Evolutionary conservation across 108 stramenopile genomes (phyloP).

Genomic region (Thalassiosira profunda): DNA sequence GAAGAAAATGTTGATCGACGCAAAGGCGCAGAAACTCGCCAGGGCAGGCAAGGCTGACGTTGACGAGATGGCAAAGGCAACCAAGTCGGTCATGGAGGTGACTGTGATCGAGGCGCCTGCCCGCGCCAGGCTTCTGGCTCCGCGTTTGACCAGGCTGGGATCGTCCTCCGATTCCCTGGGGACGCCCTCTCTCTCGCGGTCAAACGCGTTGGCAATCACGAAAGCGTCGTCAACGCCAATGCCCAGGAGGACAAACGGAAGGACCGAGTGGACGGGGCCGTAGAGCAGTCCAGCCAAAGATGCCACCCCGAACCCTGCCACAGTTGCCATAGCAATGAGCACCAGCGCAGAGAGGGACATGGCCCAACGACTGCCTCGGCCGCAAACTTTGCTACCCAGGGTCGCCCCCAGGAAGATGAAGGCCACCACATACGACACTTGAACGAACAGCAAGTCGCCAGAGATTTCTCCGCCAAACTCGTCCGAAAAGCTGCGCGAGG

Average conservation of each 20-base stretch:
- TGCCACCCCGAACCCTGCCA: constrained; percentile 74
- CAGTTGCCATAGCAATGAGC: constrained; percentile 67
- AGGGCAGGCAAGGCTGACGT: constrained; percentile 73
- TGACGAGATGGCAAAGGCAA: constrained; percentile 81
- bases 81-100: constrained; percentile 82
- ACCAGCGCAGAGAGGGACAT: constrained; percentile 55
- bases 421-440: constrained; percentile 56
- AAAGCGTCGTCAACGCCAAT: constrained; percentile 91
- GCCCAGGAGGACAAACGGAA: constrained; percentile 86
- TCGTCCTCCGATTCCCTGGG: constrained; percentile 53
- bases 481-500: constrained; percentile 65
- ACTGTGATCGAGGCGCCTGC: constrained; percentile 73
- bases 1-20: constrained; percentile 71
- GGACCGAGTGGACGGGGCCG: constrained; percentile 77
- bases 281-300: constrained; percentile 68
- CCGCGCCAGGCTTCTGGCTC: constrained; percentile 53
- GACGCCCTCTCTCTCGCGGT: constrained; percentile 62
- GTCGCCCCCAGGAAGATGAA: constrained; percentile 66
- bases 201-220: constrained; percentile 80
- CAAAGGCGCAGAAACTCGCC: constrained; percentile 81
- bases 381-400: constrained; percentile 56
- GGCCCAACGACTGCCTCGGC: constrained; percentile 64
- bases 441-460: constrained; percentile 55
- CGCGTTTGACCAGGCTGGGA: constrained; percentile 37
- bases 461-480: constrained; percentile 78